These are phyloP conservation scores for Drechslerella stenobrocha DNA, from an alignment of 2,329 filamentous ascomycete species.

Conservation along the genomic window DNA sequence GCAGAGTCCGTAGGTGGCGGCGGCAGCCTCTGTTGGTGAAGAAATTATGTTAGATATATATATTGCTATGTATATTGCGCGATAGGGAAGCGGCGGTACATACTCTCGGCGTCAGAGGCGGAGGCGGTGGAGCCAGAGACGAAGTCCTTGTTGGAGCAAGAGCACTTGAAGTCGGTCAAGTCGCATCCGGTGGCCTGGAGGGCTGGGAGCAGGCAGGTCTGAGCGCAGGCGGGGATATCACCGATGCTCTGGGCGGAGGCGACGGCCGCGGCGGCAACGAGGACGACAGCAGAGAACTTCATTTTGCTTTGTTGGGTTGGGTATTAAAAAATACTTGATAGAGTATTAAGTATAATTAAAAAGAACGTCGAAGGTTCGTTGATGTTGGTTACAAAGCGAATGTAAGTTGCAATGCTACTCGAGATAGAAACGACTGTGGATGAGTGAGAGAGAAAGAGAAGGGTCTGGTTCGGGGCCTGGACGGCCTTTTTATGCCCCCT, in stretches of 20 bases:
- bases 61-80: background rate
- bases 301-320: conserved; percentile 48
- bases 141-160: conserved; percentile 49
- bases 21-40: conserved; percentile 47
- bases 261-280: conserved; percentile 49
- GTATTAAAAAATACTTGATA: conserved; percentile 9
- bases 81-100: conserved; percentile 1
- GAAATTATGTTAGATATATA: conserved; percentile 30
- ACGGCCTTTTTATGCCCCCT: conserved; percentile 42
- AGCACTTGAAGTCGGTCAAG: conserved; percentile 49
- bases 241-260: conserved; percentile 49
- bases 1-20: conserved; percentile 47
- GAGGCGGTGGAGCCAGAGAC: conserved; percentile 41
- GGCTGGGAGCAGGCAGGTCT: conserved; percentile 42
- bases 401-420: conserved; percentile 42
- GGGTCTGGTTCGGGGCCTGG: conserved; percentile 17
- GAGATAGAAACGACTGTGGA: conserved; percentile 46
- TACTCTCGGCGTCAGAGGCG: conserved; percentile 50
- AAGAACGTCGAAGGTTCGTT: conserved; percentile 40
- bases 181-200: conserved; percentile 46
- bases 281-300: conserved; percentile 50
- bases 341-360: conserved; percentile 28
- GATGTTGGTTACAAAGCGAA: conserved; percentile 48
- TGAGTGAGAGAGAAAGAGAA: conserved; percentile 22
- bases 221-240: conserved; percentile 50